phyloP scores from a whole-genome alignment of 768 basidiomycete species.

The Xanthoconium purpureum region DNA sequence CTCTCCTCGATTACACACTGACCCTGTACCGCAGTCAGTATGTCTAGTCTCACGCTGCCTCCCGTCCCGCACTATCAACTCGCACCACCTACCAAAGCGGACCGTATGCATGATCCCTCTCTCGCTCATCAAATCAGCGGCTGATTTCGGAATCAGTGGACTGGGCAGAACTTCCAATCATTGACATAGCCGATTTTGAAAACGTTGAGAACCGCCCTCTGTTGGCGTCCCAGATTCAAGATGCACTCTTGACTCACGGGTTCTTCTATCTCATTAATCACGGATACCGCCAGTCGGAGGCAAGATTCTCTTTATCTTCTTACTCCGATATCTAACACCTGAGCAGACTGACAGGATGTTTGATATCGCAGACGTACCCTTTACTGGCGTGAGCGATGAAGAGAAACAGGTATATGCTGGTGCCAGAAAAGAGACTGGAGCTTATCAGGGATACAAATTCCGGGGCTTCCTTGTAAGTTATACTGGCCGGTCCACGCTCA shows the following conservation, averaged over 20 bases:
- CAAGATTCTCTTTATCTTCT: conserved; percentile 6
- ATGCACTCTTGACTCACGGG: conserved; percentile 45
- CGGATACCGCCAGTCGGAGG: conserved; percentile 39
- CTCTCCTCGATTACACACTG: no score
- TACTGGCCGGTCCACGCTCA: background rate
- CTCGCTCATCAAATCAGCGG: background rate
- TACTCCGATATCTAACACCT: conserved; percentile 29
- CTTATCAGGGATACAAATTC: conserved; percentile 53
- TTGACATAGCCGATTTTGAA: conserved; percentile 45
- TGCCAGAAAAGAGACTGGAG: conserved; percentile 42
- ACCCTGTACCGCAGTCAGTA: background rate
- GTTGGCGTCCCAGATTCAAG: conserved; percentile 40
- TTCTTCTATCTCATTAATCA: conserved; percentile 42
- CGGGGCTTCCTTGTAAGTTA: conserved; percentile 45
- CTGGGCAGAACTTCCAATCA: conserved; percentile 49
- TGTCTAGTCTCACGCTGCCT: conserved; percentile 25
- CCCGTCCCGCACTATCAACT: conserved; percentile 36
- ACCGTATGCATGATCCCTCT: conserved; percentile 28
- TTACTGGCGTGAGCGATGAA: conserved; percentile 37
- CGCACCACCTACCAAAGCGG: conserved; percentile 34
- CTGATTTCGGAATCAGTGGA: conserved; percentile 36
- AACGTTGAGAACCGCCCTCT: conserved; percentile 37
- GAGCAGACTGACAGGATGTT: conserved; percentile 45
- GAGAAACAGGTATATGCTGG: conserved; percentile 44
- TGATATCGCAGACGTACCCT: conserved; percentile 47